phyloP scores from a whole-genome alignment of 805 yeast genomes.

The Saturnispora ahearnii region DNA sequence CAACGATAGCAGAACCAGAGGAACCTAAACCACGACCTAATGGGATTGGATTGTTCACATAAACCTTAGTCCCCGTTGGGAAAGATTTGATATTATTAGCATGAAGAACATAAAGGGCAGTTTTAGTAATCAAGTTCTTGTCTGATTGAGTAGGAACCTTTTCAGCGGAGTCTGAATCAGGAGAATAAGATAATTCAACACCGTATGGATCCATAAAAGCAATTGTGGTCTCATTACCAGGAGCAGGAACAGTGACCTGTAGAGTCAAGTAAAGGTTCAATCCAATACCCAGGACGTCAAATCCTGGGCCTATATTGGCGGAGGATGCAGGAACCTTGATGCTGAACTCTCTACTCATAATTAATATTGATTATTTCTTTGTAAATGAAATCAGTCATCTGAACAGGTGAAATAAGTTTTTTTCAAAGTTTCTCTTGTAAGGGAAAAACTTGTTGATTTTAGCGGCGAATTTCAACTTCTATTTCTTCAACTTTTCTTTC shows the following conservation, averaged over 20 bases:
- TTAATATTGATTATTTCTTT: not conserved
- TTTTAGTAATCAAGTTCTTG: slow-evolving; percentile 78
- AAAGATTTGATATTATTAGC: slow-evolving; percentile 69
- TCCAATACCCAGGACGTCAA: slow-evolving; percentile 93
- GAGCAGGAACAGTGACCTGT: slow-evolving; percentile 46
- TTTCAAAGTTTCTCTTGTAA: not conserved
- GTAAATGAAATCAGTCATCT: not conserved
- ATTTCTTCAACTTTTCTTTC: not conserved
- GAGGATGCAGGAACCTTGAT: slow-evolving; percentile 91
- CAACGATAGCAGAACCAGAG: slow-evolving; percentile 97
- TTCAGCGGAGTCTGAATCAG: slow-evolving; percentile 38
- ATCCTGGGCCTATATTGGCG: slow-evolving; percentile 98
- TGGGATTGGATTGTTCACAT: slow-evolving; percentile 86
- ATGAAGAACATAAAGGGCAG: slow-evolving; percentile 85
- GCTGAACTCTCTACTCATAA: slow-evolving; percentile 43
- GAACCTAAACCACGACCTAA: slow-evolving; percentile 96
- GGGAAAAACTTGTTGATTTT: not conserved
- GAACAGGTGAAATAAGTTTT: not conserved
- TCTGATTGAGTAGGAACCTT: slow-evolving; percentile 69
- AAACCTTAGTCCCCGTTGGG: slow-evolving; percentile 76
- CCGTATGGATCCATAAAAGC: slow-evolving; percentile 55
- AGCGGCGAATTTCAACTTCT: not conserved
- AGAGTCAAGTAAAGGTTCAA: slow-evolving; percentile 65
- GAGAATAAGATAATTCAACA: slow-evolving; percentile 56
- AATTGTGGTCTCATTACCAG: slow-evolving; percentile 30